Evolutionary conservation across 345 rosid species (phyloP).

Genomic region (Brassica juncea): DNA sequence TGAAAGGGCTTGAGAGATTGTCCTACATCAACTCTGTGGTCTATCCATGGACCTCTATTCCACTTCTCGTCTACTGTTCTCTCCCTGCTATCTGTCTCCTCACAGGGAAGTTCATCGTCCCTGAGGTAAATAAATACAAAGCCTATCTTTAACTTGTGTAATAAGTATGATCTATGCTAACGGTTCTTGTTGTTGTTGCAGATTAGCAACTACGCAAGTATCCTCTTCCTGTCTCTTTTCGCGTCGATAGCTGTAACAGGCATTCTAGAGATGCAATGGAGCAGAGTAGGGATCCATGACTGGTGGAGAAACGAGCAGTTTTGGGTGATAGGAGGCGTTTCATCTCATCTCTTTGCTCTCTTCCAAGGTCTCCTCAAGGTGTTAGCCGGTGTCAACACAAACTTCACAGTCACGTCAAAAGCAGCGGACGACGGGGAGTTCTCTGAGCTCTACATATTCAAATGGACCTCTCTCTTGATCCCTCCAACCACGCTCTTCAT

Average conservation of each 20-base stretch:
- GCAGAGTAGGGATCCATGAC: conserved; percentile 61
- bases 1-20: conserved; percentile 65
- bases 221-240: conserved; percentile 68
- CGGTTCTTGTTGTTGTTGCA: conserved; percentile 35
- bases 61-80: conserved; percentile 63
- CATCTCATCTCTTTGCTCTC: conserved; percentile 65
- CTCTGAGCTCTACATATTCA: conserved; percentile 54
- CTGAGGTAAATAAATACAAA: conserved; percentile 58
- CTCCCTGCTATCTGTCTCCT: conserved; percentile 72
- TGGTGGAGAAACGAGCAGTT: conserved; percentile 89
- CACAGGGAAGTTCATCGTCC: conserved; percentile 67
- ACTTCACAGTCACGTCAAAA: conserved; percentile 69
- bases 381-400: conserved; percentile 58
- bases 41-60: conserved; percentile 70
- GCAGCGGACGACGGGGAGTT: conserved; percentile 59
- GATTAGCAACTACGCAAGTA: conserved; percentile 56
- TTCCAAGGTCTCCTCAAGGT: conserved; percentile 68
- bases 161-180: too few relatives aligned
- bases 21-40: conserved; percentile 64
- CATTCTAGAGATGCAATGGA: conserved; percentile 74
- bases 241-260: conserved; percentile 61
- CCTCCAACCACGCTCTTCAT: conserved; percentile 65
- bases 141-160: background rate
- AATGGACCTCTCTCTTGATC: conserved; percentile 66
- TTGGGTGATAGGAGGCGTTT: conserved; percentile 77